Conservation (phyloP, 2,329 filamentous ascomycete species). For the Pleomassaria siparia region DNA sequence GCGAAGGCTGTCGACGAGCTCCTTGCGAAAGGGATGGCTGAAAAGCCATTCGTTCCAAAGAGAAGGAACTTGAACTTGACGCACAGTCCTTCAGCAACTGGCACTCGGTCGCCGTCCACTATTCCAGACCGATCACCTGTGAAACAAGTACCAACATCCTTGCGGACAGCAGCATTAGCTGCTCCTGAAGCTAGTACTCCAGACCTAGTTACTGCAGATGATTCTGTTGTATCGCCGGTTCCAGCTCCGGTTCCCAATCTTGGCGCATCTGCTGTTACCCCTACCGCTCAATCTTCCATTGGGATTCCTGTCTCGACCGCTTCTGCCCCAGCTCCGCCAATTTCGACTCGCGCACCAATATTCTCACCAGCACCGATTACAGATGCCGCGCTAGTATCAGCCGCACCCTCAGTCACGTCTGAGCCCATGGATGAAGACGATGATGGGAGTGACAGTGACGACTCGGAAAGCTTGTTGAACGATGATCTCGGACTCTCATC, state of each 20-base stretch:
- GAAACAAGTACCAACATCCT: slow-evolving; percentile 26
- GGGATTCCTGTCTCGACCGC: background rate
- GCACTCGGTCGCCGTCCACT: slow-evolving; percentile 38
- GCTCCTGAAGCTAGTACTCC: slow-evolving; percentile 2
- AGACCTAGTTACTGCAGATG: background rate
- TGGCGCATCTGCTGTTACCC: background rate
- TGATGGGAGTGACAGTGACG: slow-evolving; percentile 8
- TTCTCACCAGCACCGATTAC: background rate
- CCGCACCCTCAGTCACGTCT: background rate
- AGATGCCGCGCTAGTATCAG: background rate
- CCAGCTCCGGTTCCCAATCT: background rate
- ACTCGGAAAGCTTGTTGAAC: slow-evolving; percentile 15
- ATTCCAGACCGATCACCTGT: slow-evolving; percentile 32
- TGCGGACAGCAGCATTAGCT: slow-evolving; percentile 26
- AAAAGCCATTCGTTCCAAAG: background rate
- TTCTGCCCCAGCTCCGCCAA: background rate
- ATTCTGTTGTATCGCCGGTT: background rate
- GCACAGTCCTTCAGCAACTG: slow-evolving; percentile 12
- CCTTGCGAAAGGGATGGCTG: background rate
- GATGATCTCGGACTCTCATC: slow-evolving; percentile 25
- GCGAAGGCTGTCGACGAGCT: slow-evolving; percentile 12
- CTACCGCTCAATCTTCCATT: background rate
- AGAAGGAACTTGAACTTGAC: background rate
- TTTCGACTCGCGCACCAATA: background rate
- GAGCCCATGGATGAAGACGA: background rate